phyloP scores from a whole-genome alignment of 2,329 filamentous ascomycete species.

The Microcera coccophila region DNA sequence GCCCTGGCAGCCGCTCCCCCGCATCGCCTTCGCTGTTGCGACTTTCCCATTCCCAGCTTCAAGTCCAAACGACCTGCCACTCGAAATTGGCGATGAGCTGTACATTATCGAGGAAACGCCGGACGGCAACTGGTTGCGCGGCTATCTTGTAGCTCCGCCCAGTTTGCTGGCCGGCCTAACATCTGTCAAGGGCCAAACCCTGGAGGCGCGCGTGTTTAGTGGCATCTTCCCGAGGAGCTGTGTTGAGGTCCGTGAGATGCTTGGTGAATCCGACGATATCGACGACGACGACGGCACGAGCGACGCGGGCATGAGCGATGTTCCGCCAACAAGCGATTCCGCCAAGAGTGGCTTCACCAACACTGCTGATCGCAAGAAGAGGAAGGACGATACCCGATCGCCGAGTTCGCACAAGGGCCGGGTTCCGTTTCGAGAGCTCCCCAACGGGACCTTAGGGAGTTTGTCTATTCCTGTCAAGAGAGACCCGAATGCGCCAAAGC shows the following conservation, averaged over 20 bases:
- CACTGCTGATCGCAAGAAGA: conserved; percentile 36
- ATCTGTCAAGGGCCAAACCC: conserved; percentile 83
- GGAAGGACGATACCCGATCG: conserved; percentile 29
- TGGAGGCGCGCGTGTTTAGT: conserved; percentile 96
- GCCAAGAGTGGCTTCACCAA: conserved; percentile 51
- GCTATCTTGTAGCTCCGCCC: conserved; percentile 91
- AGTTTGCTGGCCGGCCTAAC: conserved; percentile 89
- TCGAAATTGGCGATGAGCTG: conserved; percentile 96
- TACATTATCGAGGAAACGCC: conserved; percentile 98
- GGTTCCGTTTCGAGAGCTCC: conserved; percentile 34
- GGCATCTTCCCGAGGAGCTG: conserved; percentile 95
- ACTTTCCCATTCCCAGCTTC: conserved; percentile 89
- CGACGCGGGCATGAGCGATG: conserved; percentile 27
- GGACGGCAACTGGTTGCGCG: conserved; percentile 87
- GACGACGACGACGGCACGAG: conserved; percentile 39
- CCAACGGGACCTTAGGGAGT: conserved; percentile 39
- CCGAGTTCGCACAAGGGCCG: conserved; percentile 24
- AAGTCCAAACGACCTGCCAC: conserved; percentile 82
- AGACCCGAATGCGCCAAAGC: conserved; percentile 67
- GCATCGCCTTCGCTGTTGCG: conserved; percentile 96
- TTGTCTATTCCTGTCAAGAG: conserved; percentile 51
- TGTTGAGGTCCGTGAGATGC: conserved; percentile 88
- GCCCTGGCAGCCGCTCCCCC: conserved; percentile 96
- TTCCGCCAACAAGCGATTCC: conserved; percentile 43
- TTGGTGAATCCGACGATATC: conserved; percentile 66